Percentiles rank a stretch among this genome's conserved stretches.
phyloP scores from a whole-genome alignment of 1,284 basidiomycete genomes.

The Agroathelia rolfsii region DNA sequence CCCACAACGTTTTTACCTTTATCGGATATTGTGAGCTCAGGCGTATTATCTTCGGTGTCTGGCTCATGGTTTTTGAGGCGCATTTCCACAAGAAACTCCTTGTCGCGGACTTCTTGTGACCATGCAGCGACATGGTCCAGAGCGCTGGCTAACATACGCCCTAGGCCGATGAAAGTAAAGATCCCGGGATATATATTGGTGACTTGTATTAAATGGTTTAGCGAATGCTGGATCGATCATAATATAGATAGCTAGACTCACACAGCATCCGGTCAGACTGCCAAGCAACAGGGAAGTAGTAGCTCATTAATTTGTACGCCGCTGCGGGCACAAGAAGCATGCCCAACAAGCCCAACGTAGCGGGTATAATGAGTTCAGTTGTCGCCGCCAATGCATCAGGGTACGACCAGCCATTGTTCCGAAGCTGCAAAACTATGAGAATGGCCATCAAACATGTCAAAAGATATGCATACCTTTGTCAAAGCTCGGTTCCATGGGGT shows the following conservation, averaged over 20 bases:
- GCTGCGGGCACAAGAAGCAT: slow-evolving; percentile 56
- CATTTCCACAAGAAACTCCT: slow-evolving; percentile 79
- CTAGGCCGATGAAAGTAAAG: slow-evolving; percentile 45
- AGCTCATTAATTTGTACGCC: slow-evolving; percentile 31
- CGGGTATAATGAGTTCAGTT: slow-evolving; percentile 56
- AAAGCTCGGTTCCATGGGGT: slow-evolving; percentile 44
- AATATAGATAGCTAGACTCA: slow-evolving; percentile 27
- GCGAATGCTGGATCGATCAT: slow-evolving; percentile 5
- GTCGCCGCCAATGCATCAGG: slow-evolving; percentile 59
- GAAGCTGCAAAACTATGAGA: slow-evolving; percentile 50
- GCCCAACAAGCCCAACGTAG: slow-evolving; percentile 40
- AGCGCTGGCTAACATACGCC: slow-evolving; percentile 33
- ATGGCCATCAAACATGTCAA: no score
- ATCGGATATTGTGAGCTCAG: no score
- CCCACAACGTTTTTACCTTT: no score
- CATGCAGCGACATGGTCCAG: slow-evolving; percentile 42
- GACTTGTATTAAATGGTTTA: slow-evolving; percentile 30
- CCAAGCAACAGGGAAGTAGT: no score
- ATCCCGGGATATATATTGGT: slow-evolving; percentile 65
- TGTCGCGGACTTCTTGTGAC: slow-evolving; percentile 70
- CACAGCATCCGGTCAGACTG: slow-evolving; percentile 36
- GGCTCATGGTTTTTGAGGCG: slow-evolving; percentile 61
- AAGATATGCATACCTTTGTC: slow-evolving; percentile 45
- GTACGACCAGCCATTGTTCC: slow-evolving; percentile 57
- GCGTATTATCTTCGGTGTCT: slow-evolving; percentile 22